These are phyloP conservation scores for Chimonanthus praecox DNA, from an alignment of 164 flowering plant species.

Conservation along the genomic window DNA sequence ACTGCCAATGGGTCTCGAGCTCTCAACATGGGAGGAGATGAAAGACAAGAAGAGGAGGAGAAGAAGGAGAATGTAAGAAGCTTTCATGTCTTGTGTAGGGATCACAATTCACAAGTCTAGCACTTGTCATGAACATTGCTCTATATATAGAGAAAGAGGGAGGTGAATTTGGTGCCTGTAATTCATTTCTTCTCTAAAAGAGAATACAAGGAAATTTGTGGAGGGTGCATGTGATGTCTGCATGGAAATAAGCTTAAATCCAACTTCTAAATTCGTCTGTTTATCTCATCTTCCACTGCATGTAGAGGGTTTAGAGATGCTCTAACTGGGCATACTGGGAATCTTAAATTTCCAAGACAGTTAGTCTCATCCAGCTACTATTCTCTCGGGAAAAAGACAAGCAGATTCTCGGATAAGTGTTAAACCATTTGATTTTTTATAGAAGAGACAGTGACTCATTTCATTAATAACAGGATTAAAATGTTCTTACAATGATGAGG, in stretches of 20 bases:
- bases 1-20: conserved; percentile 3
- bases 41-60: neutral
- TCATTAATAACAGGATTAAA: no score
- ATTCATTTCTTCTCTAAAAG: neutral
- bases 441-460: neutral
- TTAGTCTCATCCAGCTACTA: neutral
- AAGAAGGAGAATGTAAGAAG: neutral
- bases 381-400: neutral
- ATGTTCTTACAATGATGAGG: no score
- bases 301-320: neutral
- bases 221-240: conserved; percentile 1
- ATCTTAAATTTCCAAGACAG: neutral
- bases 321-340: neutral
- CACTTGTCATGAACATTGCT: neutral
- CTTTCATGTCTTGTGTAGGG: neutral
- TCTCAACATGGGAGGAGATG: conserved; percentile 6
- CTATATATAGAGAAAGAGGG: neutral
- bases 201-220: no score
- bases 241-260: neutral
- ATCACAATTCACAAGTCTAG: neutral
- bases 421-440: no score
- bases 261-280: neutral
- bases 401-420: neutral
- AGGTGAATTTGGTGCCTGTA: neutral
- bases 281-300: neutral